These are phyloP conservation scores for Aegilops tauschii DNA, from an alignment of 176 grass and related monocot genomes.

Conservation along the genomic window DNA sequence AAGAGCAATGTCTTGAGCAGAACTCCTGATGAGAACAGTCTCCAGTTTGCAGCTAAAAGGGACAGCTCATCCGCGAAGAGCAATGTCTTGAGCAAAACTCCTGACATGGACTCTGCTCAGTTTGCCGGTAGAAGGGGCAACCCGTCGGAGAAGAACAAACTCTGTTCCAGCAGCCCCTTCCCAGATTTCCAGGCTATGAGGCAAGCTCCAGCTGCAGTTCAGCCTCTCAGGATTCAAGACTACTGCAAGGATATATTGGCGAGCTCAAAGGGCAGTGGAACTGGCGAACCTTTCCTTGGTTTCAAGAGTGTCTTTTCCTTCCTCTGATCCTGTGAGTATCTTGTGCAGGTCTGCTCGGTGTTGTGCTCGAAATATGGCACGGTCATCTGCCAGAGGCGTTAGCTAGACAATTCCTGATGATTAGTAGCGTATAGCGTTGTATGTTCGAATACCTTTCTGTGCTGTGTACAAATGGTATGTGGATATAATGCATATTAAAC, in stretches of 20 bases:
- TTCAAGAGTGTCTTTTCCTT: constrained; percentile 83
- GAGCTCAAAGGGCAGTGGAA: constrained; percentile 16
- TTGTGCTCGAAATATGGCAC: neutral
- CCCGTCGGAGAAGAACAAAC: constrained; percentile 31
- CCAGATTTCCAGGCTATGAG: constrained; percentile 27
- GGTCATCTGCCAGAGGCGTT: neutral
- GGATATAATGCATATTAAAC: neutral
- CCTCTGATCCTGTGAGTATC: constrained; percentile 38
- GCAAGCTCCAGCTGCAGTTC: constrained; percentile 9
- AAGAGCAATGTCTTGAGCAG: neutral
- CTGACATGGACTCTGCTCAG: neutral
- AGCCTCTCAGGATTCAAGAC: constrained; percentile 34
- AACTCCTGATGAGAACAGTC: constrained; percentile 1
- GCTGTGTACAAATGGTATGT: neutral
- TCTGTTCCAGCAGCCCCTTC: constrained; percentile 26
- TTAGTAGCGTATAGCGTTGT: neutral
- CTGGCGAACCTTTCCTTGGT: constrained; percentile 20
- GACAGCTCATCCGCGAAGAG: constrained; percentile 10
- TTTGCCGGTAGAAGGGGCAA: neutral
- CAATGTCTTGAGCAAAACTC: constrained; percentile 2
- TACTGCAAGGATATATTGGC: constrained; percentile 27
- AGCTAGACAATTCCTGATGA: neutral
- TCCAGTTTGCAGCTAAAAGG: neutral
- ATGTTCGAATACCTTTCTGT: neutral
- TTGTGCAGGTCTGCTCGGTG: neutral